A percentile compares a stretch with the other conserved stretches of the same genome.
phyloP scores from a whole-genome alignment of 768 basidiomycete genomes.

The Mycena haematopus region DNA sequence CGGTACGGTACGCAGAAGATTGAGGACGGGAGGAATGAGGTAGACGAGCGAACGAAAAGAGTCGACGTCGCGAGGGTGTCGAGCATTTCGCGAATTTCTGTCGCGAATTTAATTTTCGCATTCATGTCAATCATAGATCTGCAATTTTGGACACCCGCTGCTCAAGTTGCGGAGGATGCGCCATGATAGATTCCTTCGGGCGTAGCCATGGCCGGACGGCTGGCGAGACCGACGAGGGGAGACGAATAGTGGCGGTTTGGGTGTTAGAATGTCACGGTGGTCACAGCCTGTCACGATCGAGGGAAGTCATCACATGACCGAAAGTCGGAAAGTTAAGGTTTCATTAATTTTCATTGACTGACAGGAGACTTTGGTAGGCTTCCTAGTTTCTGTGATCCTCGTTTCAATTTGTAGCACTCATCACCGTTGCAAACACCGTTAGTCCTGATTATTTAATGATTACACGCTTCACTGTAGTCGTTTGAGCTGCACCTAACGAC shows the following conservation, averaged over 20 bases:
- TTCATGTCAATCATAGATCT: constrained; percentile 19
- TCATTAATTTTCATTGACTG: too few relatives aligned
- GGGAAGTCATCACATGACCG: too few relatives aligned
- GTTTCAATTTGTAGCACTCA: too few relatives aligned
- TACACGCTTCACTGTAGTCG: background rate
- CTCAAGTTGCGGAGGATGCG: constrained; percentile 20
- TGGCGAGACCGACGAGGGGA: background rate
- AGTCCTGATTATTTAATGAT: too few relatives aligned
- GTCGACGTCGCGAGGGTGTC: constrained; percentile 82
- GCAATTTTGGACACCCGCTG: constrained; percentile 20
- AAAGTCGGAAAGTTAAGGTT: too few relatives aligned
- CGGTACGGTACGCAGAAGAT: constrained; percentile 73
- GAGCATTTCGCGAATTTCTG: constrained; percentile 80
- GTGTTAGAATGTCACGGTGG: background rate
- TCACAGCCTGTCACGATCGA: too few relatives aligned
- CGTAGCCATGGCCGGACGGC: constrained; percentile 15
- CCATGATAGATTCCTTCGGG: background rate
- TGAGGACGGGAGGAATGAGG: constrained; percentile 76
- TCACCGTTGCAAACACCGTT: too few relatives aligned
- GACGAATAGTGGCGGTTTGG: background rate
- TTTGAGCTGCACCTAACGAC: background rate
- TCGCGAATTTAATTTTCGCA: constrained; percentile 18
- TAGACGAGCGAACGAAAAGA: constrained; percentile 71
- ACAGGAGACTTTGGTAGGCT: too few relatives aligned
- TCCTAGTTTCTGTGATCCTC: too few relatives aligned